These are phyloP conservation scores for Cubamyces sp. DNA, from an alignment of 768 basidiomycete species.

Conservation along the genomic window DNA sequence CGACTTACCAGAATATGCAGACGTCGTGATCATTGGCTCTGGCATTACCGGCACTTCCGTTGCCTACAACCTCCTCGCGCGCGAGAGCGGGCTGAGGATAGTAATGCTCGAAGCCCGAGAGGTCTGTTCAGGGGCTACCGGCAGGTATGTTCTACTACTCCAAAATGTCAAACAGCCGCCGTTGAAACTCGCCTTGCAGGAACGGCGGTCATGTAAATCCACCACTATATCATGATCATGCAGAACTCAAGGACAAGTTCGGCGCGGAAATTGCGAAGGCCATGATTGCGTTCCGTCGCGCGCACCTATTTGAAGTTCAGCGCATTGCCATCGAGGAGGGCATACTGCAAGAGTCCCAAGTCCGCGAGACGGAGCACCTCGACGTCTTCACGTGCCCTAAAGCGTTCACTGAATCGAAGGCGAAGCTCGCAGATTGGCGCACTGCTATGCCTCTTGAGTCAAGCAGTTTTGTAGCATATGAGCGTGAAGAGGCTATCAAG, in stretches of 20 bases:
- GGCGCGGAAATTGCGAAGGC: slow-evolving; percentile 52
- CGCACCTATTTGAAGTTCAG: slow-evolving; percentile 56
- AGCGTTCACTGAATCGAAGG: slow-evolving; percentile 48
- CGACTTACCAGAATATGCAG: slow-evolving; percentile 51
- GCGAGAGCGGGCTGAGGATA: slow-evolving; percentile 43
- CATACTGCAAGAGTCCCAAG: slow-evolving; percentile 56
- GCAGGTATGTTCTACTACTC: slow-evolving; percentile 45
- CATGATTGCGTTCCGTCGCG: slow-evolving; percentile 63
- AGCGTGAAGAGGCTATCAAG: slow-evolving; percentile 39
- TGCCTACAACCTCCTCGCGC: slow-evolving; percentile 55
- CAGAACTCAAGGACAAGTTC: slow-evolving; percentile 45
- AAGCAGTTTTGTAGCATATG: slow-evolving; percentile 31
- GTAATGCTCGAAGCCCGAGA: slow-evolving; percentile 86
- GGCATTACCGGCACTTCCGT: slow-evolving; percentile 74
- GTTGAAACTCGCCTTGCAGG: slow-evolving; percentile 37
- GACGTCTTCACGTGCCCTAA: slow-evolving; percentile 56
- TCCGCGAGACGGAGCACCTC: slow-evolving; percentile 57
- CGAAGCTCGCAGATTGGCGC: slow-evolving; percentile 48
- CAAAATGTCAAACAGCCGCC: too few relatives aligned
- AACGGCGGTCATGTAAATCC: slow-evolving; percentile 76
- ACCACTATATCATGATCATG: slow-evolving; percentile 61
- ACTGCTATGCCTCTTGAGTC: slow-evolving; percentile 57
- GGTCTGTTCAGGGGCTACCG: slow-evolving; percentile 74
- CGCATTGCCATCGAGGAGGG: slow-evolving; percentile 56
- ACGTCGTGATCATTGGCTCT: slow-evolving; percentile 76